phyloP scores from a whole-genome alignment of 139 green algal genomes.

The Chlamydomonas sp. region DNA sequence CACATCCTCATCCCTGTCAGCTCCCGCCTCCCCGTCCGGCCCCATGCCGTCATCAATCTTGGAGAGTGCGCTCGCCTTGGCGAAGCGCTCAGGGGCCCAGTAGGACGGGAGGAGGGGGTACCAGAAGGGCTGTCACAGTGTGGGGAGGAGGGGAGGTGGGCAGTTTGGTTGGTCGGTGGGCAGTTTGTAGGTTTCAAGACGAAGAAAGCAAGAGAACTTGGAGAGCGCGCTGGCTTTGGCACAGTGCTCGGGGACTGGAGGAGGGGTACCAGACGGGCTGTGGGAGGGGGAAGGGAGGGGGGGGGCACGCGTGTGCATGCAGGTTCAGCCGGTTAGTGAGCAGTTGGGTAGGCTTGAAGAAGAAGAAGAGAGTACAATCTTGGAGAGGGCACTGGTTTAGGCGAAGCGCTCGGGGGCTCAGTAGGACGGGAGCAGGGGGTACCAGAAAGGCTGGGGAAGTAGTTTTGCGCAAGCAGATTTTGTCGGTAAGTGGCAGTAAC shows the following conservation, averaged over 20 bases:
- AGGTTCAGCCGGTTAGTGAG: background rate
- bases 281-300: conserved; percentile 8
- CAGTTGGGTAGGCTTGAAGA: background rate
- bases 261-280: conserved; percentile 50
- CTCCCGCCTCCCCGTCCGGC: background rate
- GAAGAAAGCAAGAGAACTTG: no score
- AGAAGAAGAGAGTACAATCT: conserved; percentile 14
- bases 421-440: conserved; percentile 57
- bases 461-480: no score
- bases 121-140: conserved; percentile 36
- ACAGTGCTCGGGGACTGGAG: conserved; percentile 19
- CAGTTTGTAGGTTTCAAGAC: no score
- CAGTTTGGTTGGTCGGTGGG: no score
- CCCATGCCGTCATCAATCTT: conserved; percentile 9
- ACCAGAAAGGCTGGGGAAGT: conserved; percentile 42
- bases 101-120: conserved; percentile 61
- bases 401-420: conserved; percentile 34
- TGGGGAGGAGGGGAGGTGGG: background rate
- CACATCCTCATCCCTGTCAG: conserved; percentile 64
- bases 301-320: no score
- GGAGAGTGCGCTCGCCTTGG: background rate
- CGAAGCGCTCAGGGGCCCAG: conserved; percentile 37
- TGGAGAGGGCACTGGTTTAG: background rate
- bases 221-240: background rate
- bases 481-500: background rate